Percentiles rank a stretch among this genome's conserved stretches.
phyloP scores from a whole-genome alignment of 2,329 filamentous ascomycete genomes.

The Dothiorella sarmentorum region DNA sequence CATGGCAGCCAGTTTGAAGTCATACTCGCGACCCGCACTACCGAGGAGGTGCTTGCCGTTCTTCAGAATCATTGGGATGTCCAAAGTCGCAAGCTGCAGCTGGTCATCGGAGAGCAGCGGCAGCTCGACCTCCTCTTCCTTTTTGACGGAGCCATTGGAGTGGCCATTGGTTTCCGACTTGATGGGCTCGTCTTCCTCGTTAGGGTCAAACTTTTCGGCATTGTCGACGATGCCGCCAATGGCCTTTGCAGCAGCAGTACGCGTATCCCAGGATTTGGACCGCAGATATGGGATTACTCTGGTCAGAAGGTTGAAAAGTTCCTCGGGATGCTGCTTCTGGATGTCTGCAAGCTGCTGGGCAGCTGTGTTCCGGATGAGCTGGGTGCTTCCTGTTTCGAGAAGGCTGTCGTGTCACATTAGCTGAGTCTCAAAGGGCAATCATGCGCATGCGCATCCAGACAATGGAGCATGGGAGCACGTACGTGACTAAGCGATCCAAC shows the following conservation, averaged over 20 bases:
- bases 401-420: conserved; percentile 55
- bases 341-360: conserved; percentile 96
- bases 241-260: conserved; percentile 88
- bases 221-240: conserved; percentile 92
- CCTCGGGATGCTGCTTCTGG: conserved; percentile 96
- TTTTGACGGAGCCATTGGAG: conserved; percentile 36
- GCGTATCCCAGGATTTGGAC: conserved; percentile 95
- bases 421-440: conserved; percentile 1
- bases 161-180: conserved; percentile 39
- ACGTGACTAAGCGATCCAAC: conserved; percentile 40
- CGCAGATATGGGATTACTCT: conserved; percentile 92
- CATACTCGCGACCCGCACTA: conserved; percentile 75
- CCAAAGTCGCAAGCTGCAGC: conserved; percentile 69
- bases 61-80: conserved; percentile 75
- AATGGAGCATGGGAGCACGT: conserved; percentile 18
- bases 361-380: conserved; percentile 92
- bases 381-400: conserved; percentile 94
- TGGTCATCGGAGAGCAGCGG: conserved; percentile 52
- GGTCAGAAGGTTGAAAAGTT: conserved; percentile 91
- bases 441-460: conserved; percentile 7
- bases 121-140: conserved; percentile 51
- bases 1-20: conserved; percentile 77
- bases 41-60: conserved; percentile 81
- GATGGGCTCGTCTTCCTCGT: conserved; percentile 56
- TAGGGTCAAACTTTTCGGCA: conserved; percentile 84